Base-by-base conservation (phyloP, 2,329 filamentous ascomycete species). In the Colletotrichum sp. region DNA sequence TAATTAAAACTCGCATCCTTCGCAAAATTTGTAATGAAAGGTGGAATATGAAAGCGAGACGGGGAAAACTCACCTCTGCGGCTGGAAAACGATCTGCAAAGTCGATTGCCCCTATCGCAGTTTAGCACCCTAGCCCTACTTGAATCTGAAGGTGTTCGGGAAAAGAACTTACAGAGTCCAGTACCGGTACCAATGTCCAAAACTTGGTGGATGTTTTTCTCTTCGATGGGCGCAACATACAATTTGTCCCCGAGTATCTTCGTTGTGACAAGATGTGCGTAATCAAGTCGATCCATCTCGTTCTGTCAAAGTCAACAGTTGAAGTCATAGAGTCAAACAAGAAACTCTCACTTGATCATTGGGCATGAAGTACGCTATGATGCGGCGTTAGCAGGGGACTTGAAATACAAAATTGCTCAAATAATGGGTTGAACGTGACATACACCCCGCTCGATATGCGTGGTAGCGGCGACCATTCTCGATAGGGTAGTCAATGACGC, bases 81-180 rank as follows among this genome's bases (percentile, higher is more conserved):
- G 21, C 24, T 15, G 55, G 21, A 3, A 58, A 58, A 2, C 26
- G 24, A 18, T 58, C 55, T 24, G 10, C 55, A 26, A 58, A 15
- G 5, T 58, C 55, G 55, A 28, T 58, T 16, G 55, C 55, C 55
- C 38, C 38, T 43, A 13, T n/a, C 8, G 38, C 0, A 43, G 38
- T 43, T 43, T 6, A 43, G 38, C 16, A 18, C 1, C 1, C 1
- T 13, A 18, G 12, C 0, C 13, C 16, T 13, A 0, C 1, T 10
- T 9, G 16, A n/a, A 18, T 16, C 18, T 13, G 1, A 1, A 43
- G 16, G 8, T 43, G 8, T 43, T 16, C 38, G 3, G 38, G 36
- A 18, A 15, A 43, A 18, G 8, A 10, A n/a, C 38, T 10, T 43
- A 43, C 55, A 58, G 15, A 58, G 21, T 10, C 55, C 55, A 24